Base-by-base conservation (phyloP, 2,329 filamentous ascomycete species). In the Verticillium alfalfae region DNA sequence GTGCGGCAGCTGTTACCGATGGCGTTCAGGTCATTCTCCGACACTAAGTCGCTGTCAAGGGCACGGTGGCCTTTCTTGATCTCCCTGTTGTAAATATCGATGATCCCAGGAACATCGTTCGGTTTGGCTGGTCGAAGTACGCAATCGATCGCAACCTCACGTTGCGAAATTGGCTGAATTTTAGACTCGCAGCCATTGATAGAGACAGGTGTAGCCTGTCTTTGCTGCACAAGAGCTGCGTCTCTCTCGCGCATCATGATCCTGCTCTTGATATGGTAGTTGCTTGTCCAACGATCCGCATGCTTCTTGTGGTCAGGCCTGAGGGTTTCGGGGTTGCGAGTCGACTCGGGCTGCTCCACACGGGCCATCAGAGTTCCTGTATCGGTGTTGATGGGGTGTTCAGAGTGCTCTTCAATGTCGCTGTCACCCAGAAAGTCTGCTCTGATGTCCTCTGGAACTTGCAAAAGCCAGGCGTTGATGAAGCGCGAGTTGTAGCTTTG, bases 41-140 rank as follows among this genome's bases (percentile, higher is more conserved):
- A 16, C 1, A 77, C 65, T 0, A 68, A 66, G 8, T 68, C 39
- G 1, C 67, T 70, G 41, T 80, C 76, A 0, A 67, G 61, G 0
- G 72, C 66, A 8, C 70, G 73, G 34, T 75, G 66, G 1, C 72
- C 67, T 0, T 69, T 60, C 2, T 52, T 13, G 9, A 75, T 70
- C 58, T 84, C 81, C 3, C 68, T 56, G 52, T 83, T 82, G 67
- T 84, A 78, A 5, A 84, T 79, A 0, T 65, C 62, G 0, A 71
- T 69, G n/a, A 84, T 76, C 0, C 65, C 69, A 0, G 62, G 59
- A 56, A 82, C 73, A 59, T 85, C 81, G 0, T 59, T 34, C 0
- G 65, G 58, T 1, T 56, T 64, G 1, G 73, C 81, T 0, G 81
- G 81, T 0, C 81, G 78, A 22, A 84, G 62, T 52, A 75, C 70